Conservation (phyloP, 2,329 filamentous ascomycete genomes). For the Colletotrichum camelliae region DNA sequence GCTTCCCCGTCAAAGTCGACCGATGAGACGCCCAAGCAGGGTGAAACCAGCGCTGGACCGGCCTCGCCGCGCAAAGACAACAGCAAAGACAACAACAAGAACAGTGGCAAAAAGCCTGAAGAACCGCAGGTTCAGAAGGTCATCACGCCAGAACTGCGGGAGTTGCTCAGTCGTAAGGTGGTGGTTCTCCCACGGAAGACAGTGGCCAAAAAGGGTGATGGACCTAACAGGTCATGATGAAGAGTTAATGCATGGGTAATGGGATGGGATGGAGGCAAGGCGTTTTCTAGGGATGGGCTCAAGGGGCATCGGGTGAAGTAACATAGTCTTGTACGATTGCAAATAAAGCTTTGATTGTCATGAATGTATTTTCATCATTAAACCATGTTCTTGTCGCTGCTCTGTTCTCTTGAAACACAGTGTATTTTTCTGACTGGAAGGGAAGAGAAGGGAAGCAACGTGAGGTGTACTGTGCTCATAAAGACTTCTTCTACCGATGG, state of each 20-base stretch:
- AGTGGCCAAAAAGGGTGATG: conserved; percentile 26
- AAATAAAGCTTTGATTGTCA: no score
- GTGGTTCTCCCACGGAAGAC: conserved; percentile 48
- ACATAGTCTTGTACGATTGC: no score
- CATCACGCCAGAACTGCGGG: conserved; percentile 63
- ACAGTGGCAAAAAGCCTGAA: conserved; percentile 38
- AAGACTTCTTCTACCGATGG: no score
- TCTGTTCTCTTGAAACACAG: no score
- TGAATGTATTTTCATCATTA: no score
- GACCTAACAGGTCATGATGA: not conserved
- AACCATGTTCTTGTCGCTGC: no score
- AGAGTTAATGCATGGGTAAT: not conserved
- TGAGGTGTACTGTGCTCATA: no score
- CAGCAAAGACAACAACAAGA: conserved; percentile 40
- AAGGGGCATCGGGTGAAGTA: rapidly evolving
- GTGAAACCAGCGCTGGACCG: conserved; percentile 28
- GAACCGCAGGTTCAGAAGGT: conserved; percentile 44
- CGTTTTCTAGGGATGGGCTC: not conserved
- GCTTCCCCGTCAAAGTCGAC: conserved; percentile 10
- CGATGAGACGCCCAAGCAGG: not conserved
- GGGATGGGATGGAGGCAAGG: not conserved
- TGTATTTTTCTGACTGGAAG: no score
- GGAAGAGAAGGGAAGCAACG: no score
- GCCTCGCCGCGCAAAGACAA: conserved; percentile 31
- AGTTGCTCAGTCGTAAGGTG: conserved; percentile 54